Conservation (phyloP, 2,329 filamentous ascomycete genomes). For the Thelonectria blattea region DNA sequence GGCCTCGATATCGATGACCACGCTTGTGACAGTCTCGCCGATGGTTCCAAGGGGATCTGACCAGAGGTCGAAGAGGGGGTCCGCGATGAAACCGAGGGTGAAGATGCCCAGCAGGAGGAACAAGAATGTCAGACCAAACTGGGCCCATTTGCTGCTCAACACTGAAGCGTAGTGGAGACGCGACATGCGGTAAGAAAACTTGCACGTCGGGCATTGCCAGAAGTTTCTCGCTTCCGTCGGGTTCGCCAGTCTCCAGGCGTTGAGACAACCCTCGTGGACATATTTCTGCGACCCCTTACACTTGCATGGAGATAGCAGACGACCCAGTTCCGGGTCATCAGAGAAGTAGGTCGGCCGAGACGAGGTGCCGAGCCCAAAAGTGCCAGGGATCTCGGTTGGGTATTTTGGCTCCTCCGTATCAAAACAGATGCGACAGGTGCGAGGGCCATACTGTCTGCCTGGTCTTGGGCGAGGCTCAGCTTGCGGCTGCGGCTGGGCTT, state of each 20-base stretch:
- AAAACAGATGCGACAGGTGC: slow-evolving; percentile 89
- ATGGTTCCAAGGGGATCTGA: slow-evolving; percentile 75
- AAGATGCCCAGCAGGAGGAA: slow-evolving; percentile 80
- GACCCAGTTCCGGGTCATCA: slow-evolving; percentile 73
- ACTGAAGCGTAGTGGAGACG: slow-evolving; percentile 77
- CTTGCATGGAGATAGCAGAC: slow-evolving; percentile 86
- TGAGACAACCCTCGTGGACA: slow-evolving; percentile 90
- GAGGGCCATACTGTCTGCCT: slow-evolving; percentile 65
- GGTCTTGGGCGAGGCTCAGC: slow-evolving; percentile 1
- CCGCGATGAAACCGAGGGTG: slow-evolving; percentile 85
- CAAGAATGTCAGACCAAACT: slow-evolving; percentile 71
- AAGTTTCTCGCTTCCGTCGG: slow-evolving; percentile 71
- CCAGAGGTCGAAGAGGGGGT: slow-evolving; percentile 90
- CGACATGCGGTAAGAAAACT: slow-evolving; percentile 80
- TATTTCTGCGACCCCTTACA: slow-evolving; percentile 94
- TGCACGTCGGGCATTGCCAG: slow-evolving; percentile 88
- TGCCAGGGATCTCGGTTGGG: slow-evolving; percentile 41
- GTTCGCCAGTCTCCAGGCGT: slow-evolving; percentile 79
- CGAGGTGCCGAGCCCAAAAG: slow-evolving; percentile 43
- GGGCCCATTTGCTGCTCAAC: slow-evolving; percentile 69
- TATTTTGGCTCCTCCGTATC: slow-evolving; percentile 66
- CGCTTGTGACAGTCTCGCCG: slow-evolving; percentile 55
- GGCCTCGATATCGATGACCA: slow-evolving; percentile 50
- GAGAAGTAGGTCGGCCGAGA: slow-evolving; percentile 67
- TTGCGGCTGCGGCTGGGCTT: slow-evolving; percentile 7